Evolutionary conservation across 306 rosid species (phyloP), one percentile per base, ranked within the genome.

Genomic region (Gastrolobium villosum): DNA sequence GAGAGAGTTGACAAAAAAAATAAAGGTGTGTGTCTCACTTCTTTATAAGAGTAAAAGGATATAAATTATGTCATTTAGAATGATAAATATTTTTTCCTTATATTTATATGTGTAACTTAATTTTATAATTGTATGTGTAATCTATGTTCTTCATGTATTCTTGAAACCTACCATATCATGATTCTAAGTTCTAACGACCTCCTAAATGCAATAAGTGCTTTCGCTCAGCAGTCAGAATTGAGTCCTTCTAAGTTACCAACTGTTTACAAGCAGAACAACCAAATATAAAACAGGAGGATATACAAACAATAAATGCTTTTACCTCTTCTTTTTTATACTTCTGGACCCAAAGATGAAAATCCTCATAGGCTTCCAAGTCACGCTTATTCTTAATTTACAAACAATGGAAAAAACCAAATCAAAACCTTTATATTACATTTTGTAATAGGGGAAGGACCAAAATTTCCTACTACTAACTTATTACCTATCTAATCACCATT

Each of bases 311-410:
- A 20, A 56, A 69, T 10, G n/a, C 4, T 37, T 20, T 64, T 74
- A 81, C 80, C 80, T 81, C 48, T 66, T 66, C 2, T 44, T 45
- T 34, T 7, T 28, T 4, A 4, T 37, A 55, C 36, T 65, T 63
- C 15, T 10, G 75, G 60, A 53, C 45, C 55, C 26, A 26, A 73
- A 72, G 39, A 37, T 36, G 76, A n/a, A 74, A 74, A 26, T 4
- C 15, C 31, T 4, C 34, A 41, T 13, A 48, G 55, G 44, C 52
- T 64, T 65, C 15, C 4, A 65, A 14, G 55, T 36, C 14, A 55
- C 8, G 2, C 54, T 49, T 62, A 2, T n/a, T 10, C 50, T 65
- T 62, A 64, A 54, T 11, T 73, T 54, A 34, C 41, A 74, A 40
- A 55, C 44, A 43, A 55, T 13, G 54, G 41, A 74, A 70, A 68